Evolutionary conservation across 148 eudicot genomes (phyloP), one percentile per base, ranked within the genome.

Genomic region (Drosera capensis): DNA sequence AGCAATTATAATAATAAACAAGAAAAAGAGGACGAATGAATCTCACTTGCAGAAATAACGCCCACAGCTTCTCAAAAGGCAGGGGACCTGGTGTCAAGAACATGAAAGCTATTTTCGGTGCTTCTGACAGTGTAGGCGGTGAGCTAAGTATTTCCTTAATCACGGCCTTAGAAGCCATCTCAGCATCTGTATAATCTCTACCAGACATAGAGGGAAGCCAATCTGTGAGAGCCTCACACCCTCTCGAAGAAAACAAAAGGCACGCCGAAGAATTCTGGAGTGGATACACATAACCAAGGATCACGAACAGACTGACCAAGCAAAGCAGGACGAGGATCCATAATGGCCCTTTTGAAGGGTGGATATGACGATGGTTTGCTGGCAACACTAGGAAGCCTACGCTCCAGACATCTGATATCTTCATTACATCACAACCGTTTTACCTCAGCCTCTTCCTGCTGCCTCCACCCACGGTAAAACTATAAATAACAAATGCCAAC

Each of bases 1-100:
- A n/a, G n/a, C n/a, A n/a, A n/a, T n/a, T n/a, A n/a, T n/a, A n/a
- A n/a, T n/a, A n/a, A n/a, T n/a, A n/a, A n/a, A n/a, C n/a, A n/a
- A n/a, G n/a, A n/a, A n/a, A n/a, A 30, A 23, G 24, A n/a, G n/a
- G 29, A 45, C 60, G 34, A 39, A 62, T 41, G 43, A 52, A 16
- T 20, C 79, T 65, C 58, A 76, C 88, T 36, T 68, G 62, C 55
- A 80, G 76, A 60, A 76, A 80, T 51, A 47, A 60, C 54, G 75
- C 88, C 88, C 88, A 80, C 26, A 80, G 77, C 64, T 20, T 65
- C 72, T 80, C 88, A 15, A 80, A 76, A 59, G 88, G 83, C 46
- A 80, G 56, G 20, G 70, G 40, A 24, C 83, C 83, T 4, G 74
- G 66, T n/a, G 65, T 76, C 62, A 80, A 63, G 65, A 76, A 80